phyloP scores from a whole-genome alignment of 805 yeast species.

The Hermanozyma aechmeae region DNA sequence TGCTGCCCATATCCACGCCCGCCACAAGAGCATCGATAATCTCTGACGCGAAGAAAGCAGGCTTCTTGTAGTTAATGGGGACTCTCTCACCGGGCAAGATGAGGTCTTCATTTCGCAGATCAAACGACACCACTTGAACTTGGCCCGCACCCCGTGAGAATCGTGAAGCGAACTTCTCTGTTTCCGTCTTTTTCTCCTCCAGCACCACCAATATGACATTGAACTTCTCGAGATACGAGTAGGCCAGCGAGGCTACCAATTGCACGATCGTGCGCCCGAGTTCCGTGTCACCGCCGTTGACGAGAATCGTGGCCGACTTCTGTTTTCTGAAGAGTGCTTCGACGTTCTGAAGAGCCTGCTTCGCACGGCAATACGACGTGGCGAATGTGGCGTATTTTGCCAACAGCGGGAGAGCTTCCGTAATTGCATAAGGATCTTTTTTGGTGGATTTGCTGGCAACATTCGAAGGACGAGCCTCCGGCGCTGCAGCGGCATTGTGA shows the following conservation, averaged over 20 bases:
- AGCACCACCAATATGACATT: slow-evolving; percentile 23
- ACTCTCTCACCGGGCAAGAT: slow-evolving; percentile 24
- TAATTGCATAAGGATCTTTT: slow-evolving; percentile 2
- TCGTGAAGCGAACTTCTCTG: slow-evolving; percentile 12
- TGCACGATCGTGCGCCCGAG: slow-evolving; percentile 29
- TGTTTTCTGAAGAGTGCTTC: slow-evolving; percentile 7
- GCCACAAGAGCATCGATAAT: slow-evolving; percentile 23
- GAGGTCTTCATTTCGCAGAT: slow-evolving; percentile 24
- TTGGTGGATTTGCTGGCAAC: too few species aligned
- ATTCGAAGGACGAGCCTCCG: too few species aligned
- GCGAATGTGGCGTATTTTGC: slow-evolving; percentile 27
- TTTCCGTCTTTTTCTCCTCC: slow-evolving; percentile 11
- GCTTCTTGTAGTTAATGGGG: slow-evolving; percentile 27
- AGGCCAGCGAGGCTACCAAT: slow-evolving; percentile 18
- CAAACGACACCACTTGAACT: slow-evolving; percentile 22
- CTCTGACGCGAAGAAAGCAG: slow-evolving; percentile 28
- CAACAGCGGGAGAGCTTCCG: slow-evolving; percentile 14
- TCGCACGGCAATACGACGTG: slow-evolving; percentile 26
- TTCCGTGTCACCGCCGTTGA: slow-evolving; percentile 35
- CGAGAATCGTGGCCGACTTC: slow-evolving; percentile 19
- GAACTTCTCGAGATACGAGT: slow-evolving; percentile 13
- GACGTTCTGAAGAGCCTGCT: slow-evolving; percentile 22
- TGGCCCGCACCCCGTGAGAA: slow-evolving; percentile 11
- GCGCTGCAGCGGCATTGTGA: too few species aligned
- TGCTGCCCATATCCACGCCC: slow-evolving; percentile 11